Evolutionary conservation across 2,329 filamentous ascomycete genomes (phyloP), one percentile per base, ranked within the genome.

Genomic region (Pseudocercospora eumusae): DNA sequence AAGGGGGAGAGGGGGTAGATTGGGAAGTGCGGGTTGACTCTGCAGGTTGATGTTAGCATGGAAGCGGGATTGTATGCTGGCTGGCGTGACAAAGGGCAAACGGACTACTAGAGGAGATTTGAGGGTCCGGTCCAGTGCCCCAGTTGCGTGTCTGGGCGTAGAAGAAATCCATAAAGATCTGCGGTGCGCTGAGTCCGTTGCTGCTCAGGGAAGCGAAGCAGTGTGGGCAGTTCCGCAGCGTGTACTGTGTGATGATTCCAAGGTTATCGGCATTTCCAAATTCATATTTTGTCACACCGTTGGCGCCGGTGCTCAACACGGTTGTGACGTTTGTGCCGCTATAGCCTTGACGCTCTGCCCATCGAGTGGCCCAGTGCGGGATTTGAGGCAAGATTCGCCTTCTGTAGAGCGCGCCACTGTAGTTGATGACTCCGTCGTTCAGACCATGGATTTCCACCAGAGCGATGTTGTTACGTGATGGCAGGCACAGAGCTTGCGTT

Each of bases 361-460:
- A 78, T 3, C 65, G 69, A 7, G 74, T 68, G 10, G 75, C 69
- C 69, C 67, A 77, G 60, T 65, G 68, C 20, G 66, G 68, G 25
- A 70, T 62, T 5, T 62, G 49, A 1, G 69, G 69, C 9, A 69
- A 47, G 23, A 62, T 28, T 2, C 45, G 27, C 8, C 55, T 13
- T 47, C 66, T 58, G n/a, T 53, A 50, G 31, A 47, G 0, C 62
- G 49, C 58, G n/a, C 79, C 79, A 0, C 56, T 33, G 55, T 80
- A 81, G 0, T 65, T 60, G 31, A 81, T 80, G 0, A 71, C 75
- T 10, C 64, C 66, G 60, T 81, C 79, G 3, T 63, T 65, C 4
- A 70, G 71, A 23, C 79, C 79, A 58, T 81, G 79, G 18, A 79
- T 75, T 53, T 80, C 79, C 53, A 80, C 67, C 18, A 79, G 69